These are phyloP conservation scores for Aethionema arabicum DNA, from an alignment of 345 rosid species.

Conservation along the genomic window DNA sequence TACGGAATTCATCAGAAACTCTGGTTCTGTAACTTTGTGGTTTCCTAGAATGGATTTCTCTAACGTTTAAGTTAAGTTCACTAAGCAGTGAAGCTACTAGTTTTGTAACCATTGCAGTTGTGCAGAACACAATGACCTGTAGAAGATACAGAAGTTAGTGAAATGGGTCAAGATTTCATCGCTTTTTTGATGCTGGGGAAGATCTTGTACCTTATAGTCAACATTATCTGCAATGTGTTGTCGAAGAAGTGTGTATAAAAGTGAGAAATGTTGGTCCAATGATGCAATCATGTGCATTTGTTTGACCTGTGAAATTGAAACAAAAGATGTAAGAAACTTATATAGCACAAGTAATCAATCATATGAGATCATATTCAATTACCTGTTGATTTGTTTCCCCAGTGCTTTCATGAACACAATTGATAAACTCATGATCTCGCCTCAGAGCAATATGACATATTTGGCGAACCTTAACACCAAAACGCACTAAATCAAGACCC, in stretches of 20 bases:
- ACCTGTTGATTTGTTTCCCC: constrained; percentile 90
- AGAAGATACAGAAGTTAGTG: constrained; percentile 4
- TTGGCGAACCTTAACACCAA: constrained; percentile 70
- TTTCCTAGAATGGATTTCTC: constrained; percentile 96
- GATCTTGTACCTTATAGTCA: constrained; percentile 69
- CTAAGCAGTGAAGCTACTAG: constrained; percentile 75
- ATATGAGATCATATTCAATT: constrained; percentile 4
- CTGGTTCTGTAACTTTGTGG: constrained; percentile 86
- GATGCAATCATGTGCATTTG: constrained; percentile 80
- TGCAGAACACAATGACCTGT: constrained; percentile 93
- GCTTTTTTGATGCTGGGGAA: neutral
- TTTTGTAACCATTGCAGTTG: constrained; percentile 93
- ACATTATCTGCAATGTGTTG: constrained; percentile 72
- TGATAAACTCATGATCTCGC: constrained; percentile 88
- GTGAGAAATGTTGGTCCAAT: constrained; percentile 67
- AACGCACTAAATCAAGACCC: constrained; percentile 24
- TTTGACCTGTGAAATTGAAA: constrained; percentile 55
- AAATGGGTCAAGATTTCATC: neutral
- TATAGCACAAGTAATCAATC: neutral
- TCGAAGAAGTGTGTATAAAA: constrained; percentile 64
- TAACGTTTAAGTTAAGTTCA: constrained; percentile 72
- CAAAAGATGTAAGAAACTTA: neutral
- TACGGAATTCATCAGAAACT: constrained; percentile 89
- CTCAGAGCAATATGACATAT: constrained; percentile 84
- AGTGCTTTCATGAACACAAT: constrained; percentile 78